These are phyloP conservation scores for Aspergillus sp. DNA, from an alignment of 2,329 filamentous ascomycete species.

Conservation along the genomic window DNA sequence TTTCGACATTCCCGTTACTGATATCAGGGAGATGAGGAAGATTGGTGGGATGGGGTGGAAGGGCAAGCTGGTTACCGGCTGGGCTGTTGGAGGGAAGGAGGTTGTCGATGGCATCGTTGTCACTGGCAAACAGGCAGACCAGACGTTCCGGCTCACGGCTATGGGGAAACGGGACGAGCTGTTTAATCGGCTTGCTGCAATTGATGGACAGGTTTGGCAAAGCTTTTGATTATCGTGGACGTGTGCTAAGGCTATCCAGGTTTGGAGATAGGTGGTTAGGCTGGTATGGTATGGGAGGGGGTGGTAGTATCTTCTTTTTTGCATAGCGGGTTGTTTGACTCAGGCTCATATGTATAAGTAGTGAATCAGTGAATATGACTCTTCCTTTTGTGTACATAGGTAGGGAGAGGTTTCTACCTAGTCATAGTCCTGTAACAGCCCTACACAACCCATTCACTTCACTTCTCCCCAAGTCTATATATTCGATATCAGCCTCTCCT, in stretches of 20 bases:
- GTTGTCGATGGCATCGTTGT: conserved; percentile 75
- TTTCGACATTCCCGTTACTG: conserved; percentile 69
- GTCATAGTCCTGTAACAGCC: too few species aligned
- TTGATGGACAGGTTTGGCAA: conserved; percentile 76
- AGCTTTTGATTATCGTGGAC: not conserved
- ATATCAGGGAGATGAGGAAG: conserved; percentile 74
- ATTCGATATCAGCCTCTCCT: too few species aligned
- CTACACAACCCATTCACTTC: too few species aligned
- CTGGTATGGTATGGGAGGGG: not conserved
- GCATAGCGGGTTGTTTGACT: not conserved
- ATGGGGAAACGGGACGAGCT: conserved; percentile 72
- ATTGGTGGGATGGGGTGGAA: conserved; percentile 83
- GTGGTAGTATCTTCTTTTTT: not conserved
- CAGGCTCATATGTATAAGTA: not conserved
- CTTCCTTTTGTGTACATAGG: too few species aligned
- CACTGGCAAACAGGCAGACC: conserved; percentile 53
- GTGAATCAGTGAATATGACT: too few species aligned
- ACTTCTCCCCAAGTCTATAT: too few species aligned
- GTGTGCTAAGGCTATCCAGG: not conserved
- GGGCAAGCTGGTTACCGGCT: conserved; percentile 76
- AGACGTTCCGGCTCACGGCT: conserved; percentile 65
- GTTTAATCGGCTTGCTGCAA: conserved; percentile 77
- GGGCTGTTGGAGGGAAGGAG: conserved; percentile 68
- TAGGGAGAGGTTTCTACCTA: too few species aligned
- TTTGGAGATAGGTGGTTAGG: not conserved